Evolutionary conservation across 768 basidiomycete species (phyloP).

Genomic region (Clitopilus hobsonii): DNA sequence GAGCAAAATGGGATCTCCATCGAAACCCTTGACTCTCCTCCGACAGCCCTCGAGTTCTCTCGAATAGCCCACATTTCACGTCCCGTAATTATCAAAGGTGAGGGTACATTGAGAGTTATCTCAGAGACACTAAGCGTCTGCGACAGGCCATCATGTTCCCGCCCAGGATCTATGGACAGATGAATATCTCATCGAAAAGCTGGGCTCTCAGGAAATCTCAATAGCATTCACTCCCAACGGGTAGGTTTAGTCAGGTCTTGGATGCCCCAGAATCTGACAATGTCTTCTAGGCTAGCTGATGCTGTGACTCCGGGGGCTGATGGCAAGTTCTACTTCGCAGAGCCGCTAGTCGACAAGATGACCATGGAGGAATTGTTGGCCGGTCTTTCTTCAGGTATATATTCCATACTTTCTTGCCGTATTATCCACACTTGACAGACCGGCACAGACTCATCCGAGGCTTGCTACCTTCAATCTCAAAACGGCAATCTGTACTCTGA

Average conservation of each 20-base stretch:
- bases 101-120: background rate
- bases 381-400: conserved; percentile 27
- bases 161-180: conserved; percentile 59
- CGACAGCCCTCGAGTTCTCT: conserved; percentile 66
- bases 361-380: conserved; percentile 52
- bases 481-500: conserved; percentile 79
- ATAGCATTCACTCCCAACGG: conserved; percentile 84
- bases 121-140: background rate
- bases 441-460: conserved; percentile 19
- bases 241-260: conserved; percentile 33
- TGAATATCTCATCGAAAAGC: conserved; percentile 50
- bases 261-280: conserved; percentile 8
- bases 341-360: conserved; percentile 70
- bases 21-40: conserved; percentile 47
- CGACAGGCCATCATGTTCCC: conserved; percentile 43
- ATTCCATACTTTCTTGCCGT: background rate
- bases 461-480: conserved; percentile 84
- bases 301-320: conserved; percentile 54
- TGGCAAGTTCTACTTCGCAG: conserved; percentile 63
- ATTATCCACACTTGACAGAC: background rate
- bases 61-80: conserved; percentile 63
- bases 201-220: conserved; percentile 54
- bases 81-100: conserved; percentile 73
- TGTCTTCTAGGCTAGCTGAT: conserved; percentile 61
- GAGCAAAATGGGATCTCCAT: conserved; percentile 57